phyloP scores from a whole-genome alignment of 768 basidiomycete genomes.

The Lactarius akahatsu region DNA sequence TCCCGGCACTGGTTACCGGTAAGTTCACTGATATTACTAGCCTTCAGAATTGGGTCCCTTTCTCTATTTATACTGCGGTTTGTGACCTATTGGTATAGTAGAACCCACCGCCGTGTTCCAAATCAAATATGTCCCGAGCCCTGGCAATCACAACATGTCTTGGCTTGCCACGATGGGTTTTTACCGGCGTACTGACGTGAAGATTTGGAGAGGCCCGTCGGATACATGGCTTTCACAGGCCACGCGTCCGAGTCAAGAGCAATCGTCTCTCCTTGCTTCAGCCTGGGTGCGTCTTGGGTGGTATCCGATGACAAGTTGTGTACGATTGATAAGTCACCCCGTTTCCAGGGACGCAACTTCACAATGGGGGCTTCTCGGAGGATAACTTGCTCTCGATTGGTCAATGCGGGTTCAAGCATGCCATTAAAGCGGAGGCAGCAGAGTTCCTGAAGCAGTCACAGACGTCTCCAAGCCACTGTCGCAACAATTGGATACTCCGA shows the following conservation, averaged over 20 bases:
- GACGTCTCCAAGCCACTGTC: constrained; percentile 50
- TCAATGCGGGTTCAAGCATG: constrained; percentile 57
- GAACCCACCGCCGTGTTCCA: no score
- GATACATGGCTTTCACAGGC: no score
- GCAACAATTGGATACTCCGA: constrained; percentile 36
- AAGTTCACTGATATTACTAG: no score
- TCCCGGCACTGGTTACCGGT: no score
- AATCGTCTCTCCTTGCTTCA: constrained; percentile 54
- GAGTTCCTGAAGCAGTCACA: constrained; percentile 50
- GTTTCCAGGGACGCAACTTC: constrained; percentile 56
- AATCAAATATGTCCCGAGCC: no score
- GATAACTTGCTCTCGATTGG: constrained; percentile 47
- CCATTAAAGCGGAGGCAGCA: constrained; percentile 56
- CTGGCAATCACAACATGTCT: no score
- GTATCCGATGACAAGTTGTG: background rate
- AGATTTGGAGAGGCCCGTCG: no score
- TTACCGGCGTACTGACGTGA: no score
- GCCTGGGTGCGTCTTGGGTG: constrained; percentile 45
- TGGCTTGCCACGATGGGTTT: no score
- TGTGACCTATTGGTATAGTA: no score
- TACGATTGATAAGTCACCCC: background rate
- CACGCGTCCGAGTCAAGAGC: constrained; percentile 9
- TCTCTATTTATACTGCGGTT: no score
- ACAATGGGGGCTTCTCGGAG: constrained; percentile 60
- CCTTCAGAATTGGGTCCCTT: no score